Evolutionary conservation across 2,329 filamentous ascomycete genomes (phyloP), one percentile per base, ranked within the genome.

Genomic region (Monosporascus sp.): DNA sequence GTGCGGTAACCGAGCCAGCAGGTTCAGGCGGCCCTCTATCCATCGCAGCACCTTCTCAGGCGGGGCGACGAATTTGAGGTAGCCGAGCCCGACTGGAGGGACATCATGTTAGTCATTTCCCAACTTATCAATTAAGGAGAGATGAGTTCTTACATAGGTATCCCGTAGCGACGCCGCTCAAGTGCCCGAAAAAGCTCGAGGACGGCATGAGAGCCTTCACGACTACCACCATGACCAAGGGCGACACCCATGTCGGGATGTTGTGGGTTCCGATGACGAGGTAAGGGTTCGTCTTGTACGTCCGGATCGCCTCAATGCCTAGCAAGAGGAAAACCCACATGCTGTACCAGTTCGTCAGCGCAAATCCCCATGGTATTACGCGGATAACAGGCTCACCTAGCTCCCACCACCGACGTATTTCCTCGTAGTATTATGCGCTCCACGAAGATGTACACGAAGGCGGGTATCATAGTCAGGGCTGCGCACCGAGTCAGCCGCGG

Each of bases 321-420:
- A 97, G 78, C 22, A 99, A 79, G 25, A 96, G 80, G 68, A 97
- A 97, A 0, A 96, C 87, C 90, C 93, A 97, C 52, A 97, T 81
- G 69, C 92, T 96, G 58, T 20, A 25, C 9, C 39, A 37, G 20
- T 31, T 20, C 37, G 49, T 65, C 31, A 68, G 62, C 45, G 57
- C 38, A 35, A 44, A 44, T 47, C 55, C 49, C 49, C n/a, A 14
- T 27, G 27, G 22, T 5, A 24, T 27, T 25, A 5, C n/a, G 24
- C 5, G 11, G 22, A 31, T 46, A 44, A 20, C 14, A 20, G 1
- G 52, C 78, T 62, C 73, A 92, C 90, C 89, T 95, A 39, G 91
- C 85, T 52, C 94, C 94, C 71, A 93, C 81, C 27, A 96, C 82
- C 3, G 84, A 72, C 25, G 84, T 88, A 63, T 96, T 90, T 38